Percentiles rank a stretch among this genome's conserved stretches.
Conservation (phyloP, 139 green algal genomes). For the Diplosphaera chodatii region DNA sequence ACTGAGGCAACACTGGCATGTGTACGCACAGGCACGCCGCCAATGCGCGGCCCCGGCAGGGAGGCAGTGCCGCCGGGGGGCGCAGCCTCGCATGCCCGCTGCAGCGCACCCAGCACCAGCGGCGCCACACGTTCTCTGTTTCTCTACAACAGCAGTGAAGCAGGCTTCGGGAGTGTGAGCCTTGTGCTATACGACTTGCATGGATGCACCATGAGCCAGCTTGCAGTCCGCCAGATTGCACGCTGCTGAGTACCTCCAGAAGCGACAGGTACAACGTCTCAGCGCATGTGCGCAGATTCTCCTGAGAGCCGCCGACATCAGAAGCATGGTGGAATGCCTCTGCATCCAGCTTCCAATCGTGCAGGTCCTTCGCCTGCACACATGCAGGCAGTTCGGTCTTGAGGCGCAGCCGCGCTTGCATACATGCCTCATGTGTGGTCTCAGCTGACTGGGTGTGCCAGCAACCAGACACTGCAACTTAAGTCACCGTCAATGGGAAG, state of each 20-base stretch:
- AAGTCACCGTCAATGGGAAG: slow-evolving; percentile 45
- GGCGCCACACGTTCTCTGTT: slow-evolving; percentile 51
- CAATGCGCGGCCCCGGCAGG: slow-evolving; percentile 20
- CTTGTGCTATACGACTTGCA: too few relatives aligned
- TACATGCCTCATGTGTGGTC: too few relatives aligned
- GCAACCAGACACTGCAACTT: too few relatives aligned
- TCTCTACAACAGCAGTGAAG: slow-evolving; percentile 11
- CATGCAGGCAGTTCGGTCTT: not conserved
- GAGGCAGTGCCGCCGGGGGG: slow-evolving; percentile 21
- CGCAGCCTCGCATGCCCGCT: slow-evolving; percentile 17
- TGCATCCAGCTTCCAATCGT: slow-evolving; percentile 48
- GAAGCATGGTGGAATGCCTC: slow-evolving; percentile 73
- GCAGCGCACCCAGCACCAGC: slow-evolving; percentile 43
- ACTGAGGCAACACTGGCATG: too few relatives aligned
- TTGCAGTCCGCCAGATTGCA: too few relatives aligned
- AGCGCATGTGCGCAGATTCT: slow-evolving; percentile 58
- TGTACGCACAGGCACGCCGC: slow-evolving; percentile 14
- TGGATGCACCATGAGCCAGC: too few relatives aligned
- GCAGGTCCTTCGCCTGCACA: slow-evolving; percentile 48
- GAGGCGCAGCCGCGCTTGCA: too few relatives aligned
- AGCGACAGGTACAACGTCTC: slow-evolving; percentile 56
- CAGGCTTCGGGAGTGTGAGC: too few relatives aligned
- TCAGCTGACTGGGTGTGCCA: too few relatives aligned
- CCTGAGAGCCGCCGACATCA: slow-evolving; percentile 44
- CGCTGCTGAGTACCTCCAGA: slow-evolving; percentile 42